These are phyloP conservation scores for Boletus subparvulus DNA, from an alignment of 768 basidiomycete genomes.

Conservation along the genomic window DNA sequence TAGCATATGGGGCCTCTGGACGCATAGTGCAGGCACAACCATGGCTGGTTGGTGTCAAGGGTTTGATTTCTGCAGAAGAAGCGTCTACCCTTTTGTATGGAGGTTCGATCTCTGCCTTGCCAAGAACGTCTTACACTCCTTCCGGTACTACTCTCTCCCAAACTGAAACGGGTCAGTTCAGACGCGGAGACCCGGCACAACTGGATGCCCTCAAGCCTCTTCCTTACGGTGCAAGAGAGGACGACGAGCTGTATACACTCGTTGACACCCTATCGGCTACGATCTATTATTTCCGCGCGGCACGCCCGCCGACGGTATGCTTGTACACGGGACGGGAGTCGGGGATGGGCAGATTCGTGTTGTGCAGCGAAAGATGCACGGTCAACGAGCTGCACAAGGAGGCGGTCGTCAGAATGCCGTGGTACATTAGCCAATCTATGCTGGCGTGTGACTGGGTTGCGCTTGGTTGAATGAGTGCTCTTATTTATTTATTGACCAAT, in stretches of 20 bases:
- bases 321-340: slow-evolving; percentile 20
- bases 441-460: slow-evolving; percentile 25
- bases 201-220: background rate
- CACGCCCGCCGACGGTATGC: slow-evolving; percentile 24
- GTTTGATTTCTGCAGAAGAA: slow-evolving; percentile 23
- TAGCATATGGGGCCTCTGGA: slow-evolving; percentile 19
- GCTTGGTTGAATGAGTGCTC: slow-evolving; percentile 2
- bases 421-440: slow-evolving; percentile 18
- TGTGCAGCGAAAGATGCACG: slow-evolving; percentile 22
- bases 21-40: slow-evolving; percentile 17
- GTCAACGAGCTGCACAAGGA: slow-evolving; percentile 26
- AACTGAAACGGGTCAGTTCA: slow-evolving; percentile 7
- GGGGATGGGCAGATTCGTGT: slow-evolving; percentile 21
- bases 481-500: background rate
- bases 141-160: slow-evolving; percentile 17
- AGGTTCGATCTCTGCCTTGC: slow-evolving; percentile 1
- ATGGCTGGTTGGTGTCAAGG: slow-evolving; percentile 26
- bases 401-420: slow-evolving; percentile 26
- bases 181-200: slow-evolving; percentile 19
- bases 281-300: slow-evolving; percentile 26
- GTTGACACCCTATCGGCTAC: slow-evolving; percentile 22
- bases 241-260: slow-evolving; percentile 23
- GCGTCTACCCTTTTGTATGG: slow-evolving; percentile 19
- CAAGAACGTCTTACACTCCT: slow-evolving; percentile 18
- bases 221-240: background rate